Percentiles rank a stretch among this genome's conserved stretches.
phyloP scores from a whole-genome alignment of 352 stramenopile species.

The Globisporangium nodosum region DNA sequence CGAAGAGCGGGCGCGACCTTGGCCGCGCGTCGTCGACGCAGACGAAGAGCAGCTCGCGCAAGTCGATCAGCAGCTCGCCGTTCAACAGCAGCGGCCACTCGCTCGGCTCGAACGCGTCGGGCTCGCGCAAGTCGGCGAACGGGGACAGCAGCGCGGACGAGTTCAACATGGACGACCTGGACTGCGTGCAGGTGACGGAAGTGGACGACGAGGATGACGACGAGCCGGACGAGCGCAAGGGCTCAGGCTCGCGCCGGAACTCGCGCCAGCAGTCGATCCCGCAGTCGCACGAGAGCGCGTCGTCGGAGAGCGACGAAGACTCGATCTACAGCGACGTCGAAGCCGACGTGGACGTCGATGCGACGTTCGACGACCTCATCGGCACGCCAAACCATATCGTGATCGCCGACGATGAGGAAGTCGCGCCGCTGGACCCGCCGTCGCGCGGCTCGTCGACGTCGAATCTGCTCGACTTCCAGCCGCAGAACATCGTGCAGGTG shows the following conservation, averaged over 20 bases:
- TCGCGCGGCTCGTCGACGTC: conserved; percentile 19
- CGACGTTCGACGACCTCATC: conserved; percentile 84
- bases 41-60: conserved; percentile 43
- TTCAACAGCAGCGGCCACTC: conserved; percentile 33
- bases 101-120: conserved; percentile 34
- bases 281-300: conserved; percentile 17
- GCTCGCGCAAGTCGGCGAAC: conserved; percentile 24
- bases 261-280: conserved; percentile 16
- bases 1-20: conserved; percentile 55
- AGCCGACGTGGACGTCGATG: conserved; percentile 80
- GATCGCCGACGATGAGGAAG: conserved; percentile 55
- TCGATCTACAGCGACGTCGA: conserved; percentile 84
- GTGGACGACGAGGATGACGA: conserved; percentile 75
- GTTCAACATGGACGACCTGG: conserved; percentile 69
- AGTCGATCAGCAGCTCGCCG: conserved; percentile 39
- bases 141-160: conserved; percentile 37
- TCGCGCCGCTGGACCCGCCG: conserved; percentile 31
- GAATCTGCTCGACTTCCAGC: conserved; percentile 19
- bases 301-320: conserved; percentile 35
- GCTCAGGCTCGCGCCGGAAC: conserved; percentile 12
- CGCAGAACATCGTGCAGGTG: conserved; percentile 57
- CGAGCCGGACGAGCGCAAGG: conserved; percentile 25
- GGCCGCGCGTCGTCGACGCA: conserved; percentile 37
- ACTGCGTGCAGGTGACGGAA: conserved; percentile 70
- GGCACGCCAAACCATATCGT: conserved; percentile 46